A percentile compares a stretch with the other conserved stretches of the same genome.
These are phyloP conservation scores for Colletotrichum falcatum DNA, from an alignment of 2,329 filamentous ascomycete species.

Conservation along the genomic window DNA sequence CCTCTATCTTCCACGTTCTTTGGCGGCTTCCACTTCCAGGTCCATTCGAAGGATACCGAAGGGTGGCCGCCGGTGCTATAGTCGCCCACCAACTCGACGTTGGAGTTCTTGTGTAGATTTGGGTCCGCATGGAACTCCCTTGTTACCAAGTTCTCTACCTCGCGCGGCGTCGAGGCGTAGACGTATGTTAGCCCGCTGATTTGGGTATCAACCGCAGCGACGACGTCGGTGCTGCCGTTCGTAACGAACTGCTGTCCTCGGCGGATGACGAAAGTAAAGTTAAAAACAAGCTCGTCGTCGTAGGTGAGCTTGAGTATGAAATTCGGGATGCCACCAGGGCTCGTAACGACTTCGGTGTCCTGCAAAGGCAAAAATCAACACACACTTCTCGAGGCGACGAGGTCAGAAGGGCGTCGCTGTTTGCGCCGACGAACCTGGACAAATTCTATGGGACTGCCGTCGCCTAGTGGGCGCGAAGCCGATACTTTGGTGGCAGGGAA, in stretches of 20 bases:
- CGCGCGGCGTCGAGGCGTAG: slow-evolving; percentile 85
- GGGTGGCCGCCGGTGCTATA: slow-evolving; percentile 85
- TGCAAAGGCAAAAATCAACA: slow-evolving; percentile 52
- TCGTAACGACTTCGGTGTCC: slow-evolving; percentile 77
- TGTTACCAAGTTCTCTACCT: slow-evolving; percentile 93
- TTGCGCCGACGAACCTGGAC: slow-evolving; percentile 76
- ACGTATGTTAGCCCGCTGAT: slow-evolving; percentile 94
- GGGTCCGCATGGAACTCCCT: slow-evolving; percentile 97
- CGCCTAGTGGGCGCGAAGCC: slow-evolving; percentile 77
- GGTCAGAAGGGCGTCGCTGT: slow-evolving; percentile 22
- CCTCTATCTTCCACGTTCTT: slow-evolving; percentile 83
- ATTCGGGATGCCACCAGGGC: slow-evolving; percentile 65
- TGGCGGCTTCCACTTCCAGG: slow-evolving; percentile 96
- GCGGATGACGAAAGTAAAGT: slow-evolving; percentile 88
- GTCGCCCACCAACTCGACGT: slow-evolving; percentile 95
- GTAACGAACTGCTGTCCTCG: slow-evolving; percentile 56
- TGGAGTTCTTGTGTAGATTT: slow-evolving; percentile 96
- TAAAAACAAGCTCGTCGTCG: slow-evolving; percentile 93
- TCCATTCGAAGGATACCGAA: slow-evolving; percentile 92
- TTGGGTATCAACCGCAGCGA: slow-evolving; percentile 71
- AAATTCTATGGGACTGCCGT: slow-evolving; percentile 86
- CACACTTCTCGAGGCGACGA: background rate
- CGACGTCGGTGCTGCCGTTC: slow-evolving; percentile 56
- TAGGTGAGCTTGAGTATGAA: slow-evolving; percentile 90
- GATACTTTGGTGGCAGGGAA: slow-evolving; percentile 85